Percentiles rank a stretch among this genome's conserved stretches.
These are phyloP conservation scores for Bimuria novae-zelandiae DNA, from an alignment of 2,329 filamentous ascomycete species.

Conservation along the genomic window DNA sequence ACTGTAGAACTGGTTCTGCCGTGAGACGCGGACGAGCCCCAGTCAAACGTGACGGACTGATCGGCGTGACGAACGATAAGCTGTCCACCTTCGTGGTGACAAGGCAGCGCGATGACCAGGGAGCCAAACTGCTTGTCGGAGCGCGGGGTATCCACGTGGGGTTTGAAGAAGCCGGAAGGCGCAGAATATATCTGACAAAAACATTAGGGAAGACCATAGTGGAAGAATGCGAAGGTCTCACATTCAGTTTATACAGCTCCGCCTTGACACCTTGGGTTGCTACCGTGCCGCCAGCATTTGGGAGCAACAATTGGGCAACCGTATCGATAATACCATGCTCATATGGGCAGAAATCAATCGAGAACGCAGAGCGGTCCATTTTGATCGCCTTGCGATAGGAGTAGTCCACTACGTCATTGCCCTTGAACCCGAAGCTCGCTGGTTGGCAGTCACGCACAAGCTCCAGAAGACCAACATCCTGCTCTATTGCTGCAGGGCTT, in stretches of 20 bases:
- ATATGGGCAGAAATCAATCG: slow-evolving; percentile 57
- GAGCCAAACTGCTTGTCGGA: slow-evolving; percentile 56
- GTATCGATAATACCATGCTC: slow-evolving; percentile 58
- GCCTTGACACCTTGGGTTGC: slow-evolving; percentile 48
- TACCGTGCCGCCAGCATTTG: slow-evolving; percentile 19
- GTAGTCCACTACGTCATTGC: slow-evolving; percentile 57
- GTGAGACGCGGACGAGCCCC: slow-evolving; percentile 27
- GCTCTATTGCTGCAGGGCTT: neutral
- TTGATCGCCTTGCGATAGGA: slow-evolving; percentile 59
- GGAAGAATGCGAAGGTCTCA: slow-evolving; percentile 23
- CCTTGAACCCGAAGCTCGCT: slow-evolving; percentile 55
- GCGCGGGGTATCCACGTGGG: slow-evolving; percentile 60
- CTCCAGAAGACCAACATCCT: neutral
- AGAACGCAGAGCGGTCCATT: slow-evolving; percentile 55
- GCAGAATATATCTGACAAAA: slow-evolving; percentile 54
- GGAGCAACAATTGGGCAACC: slow-evolving; percentile 54
- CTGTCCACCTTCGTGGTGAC: slow-evolving; percentile 48
- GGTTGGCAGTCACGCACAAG: slow-evolving; percentile 39
- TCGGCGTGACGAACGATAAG: slow-evolving; percentile 51
- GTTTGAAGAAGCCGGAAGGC: slow-evolving; percentile 56
- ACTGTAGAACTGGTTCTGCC: slow-evolving; percentile 14
- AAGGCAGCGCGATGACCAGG: slow-evolving; percentile 58
- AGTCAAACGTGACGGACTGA: slow-evolving; percentile 49
- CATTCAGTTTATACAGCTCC: slow-evolving; percentile 64
- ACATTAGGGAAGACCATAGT: neutral